Base-by-base conservation (phyloP, 352 stramenopile species). In the Phytophthora pisi region DNA sequence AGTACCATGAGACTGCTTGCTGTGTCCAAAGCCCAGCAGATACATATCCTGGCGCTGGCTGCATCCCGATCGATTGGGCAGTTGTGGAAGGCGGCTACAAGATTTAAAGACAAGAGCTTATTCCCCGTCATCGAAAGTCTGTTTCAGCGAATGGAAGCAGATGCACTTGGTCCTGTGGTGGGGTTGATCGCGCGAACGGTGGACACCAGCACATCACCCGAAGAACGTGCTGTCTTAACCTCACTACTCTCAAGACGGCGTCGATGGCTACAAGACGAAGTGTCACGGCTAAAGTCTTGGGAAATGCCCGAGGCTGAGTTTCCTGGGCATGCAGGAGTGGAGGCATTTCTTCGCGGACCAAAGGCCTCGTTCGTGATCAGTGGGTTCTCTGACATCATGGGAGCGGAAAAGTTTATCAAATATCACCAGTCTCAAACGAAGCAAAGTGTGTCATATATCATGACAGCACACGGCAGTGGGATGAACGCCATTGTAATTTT, bases 181-280 rank as follows among this genome's bases (percentile, higher is more conserved):
- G 3, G 16, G 24, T 9, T n/a, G 2, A 8, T 61, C 26, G 26
- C 11, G 10, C 40, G 7, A 16, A 51, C 16, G 40, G 5, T 43
- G 54, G n/a, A 42, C 11, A 43, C n/a, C 15, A 50, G 34, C 10
- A 26, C 10, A 13, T 4, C 40, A 30, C 16, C 15, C 16, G 18
- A 50, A 31, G 11, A 46, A 53, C 42, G 40, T 20, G 24, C 30
- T 11, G 40, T 11, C 34, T 15, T 43, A 24, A 13, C 30, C 20
- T 54, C 60, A 52, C 34, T 64, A 34, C 24, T 57, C 7, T 57
- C 47, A 5, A 15, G 9, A 31, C 31, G 57, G 6, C 11, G 34
- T 31, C 31, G n/a, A 15, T 57, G 57, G 47, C 24, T 64, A 36
- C n/a, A 51, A 43, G 36, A 24, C 18, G 57, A 64, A 20, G 31